A percentile compares a stretch with the other conserved stretches of the same genome.
These are phyloP conservation scores for Phytopythium vexans DNA, from an alignment of 352 stramenopile species.

Conservation along the genomic window DNA sequence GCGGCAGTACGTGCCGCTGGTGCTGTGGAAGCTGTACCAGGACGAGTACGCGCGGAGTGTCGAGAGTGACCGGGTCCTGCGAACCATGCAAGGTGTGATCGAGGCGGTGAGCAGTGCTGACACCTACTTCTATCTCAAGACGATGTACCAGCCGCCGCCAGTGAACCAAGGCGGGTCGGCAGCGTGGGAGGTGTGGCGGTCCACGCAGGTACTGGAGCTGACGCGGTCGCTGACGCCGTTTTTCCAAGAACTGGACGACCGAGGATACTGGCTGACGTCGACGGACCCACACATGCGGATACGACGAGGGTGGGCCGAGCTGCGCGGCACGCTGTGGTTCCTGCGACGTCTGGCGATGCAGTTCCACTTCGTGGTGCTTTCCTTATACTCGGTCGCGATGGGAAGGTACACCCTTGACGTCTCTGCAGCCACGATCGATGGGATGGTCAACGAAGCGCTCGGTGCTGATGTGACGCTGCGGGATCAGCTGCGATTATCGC, in stretches of 20 bases:
- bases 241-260: slow-evolving; percentile 17
- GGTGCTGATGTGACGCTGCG: slow-evolving; percentile 11
- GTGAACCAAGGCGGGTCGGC: slow-evolving; percentile 2
- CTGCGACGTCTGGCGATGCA: slow-evolving; percentile 23
- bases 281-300: slow-evolving; percentile 7
- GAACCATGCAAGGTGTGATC: slow-evolving; percentile 28
- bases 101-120: slow-evolving; percentile 22
- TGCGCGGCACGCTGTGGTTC: slow-evolving; percentile 19
- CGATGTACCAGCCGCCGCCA: slow-evolving; percentile 37
- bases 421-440: slow-evolving; percentile 8
- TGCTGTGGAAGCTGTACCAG: slow-evolving; percentile 35
- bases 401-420: slow-evolving; percentile 18
- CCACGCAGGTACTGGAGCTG: slow-evolving; percentile 15
- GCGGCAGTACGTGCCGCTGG: slow-evolving; percentile 33
- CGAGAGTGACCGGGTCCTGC: slow-evolving; percentile 15
- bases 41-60: slow-evolving; percentile 3
- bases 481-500: slow-evolving; percentile 8
- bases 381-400: slow-evolving; percentile 46
- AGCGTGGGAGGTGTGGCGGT: slow-evolving; percentile 17
- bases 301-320: slow-evolving; percentile 21
- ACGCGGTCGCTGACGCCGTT: slow-evolving; percentile 16
- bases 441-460: slow-evolving; percentile 11
- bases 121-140: slow-evolving; percentile 39
- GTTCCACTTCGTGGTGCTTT: slow-evolving; percentile 42
- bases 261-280: slow-evolving; percentile 20